Percentiles rank a stretch among this genome's conserved stretches.
Evolutionary conservation across 495 filamentous ascomycete genomes (phyloP).

Genomic region (Massariosphaeria phaeospora): DNA sequence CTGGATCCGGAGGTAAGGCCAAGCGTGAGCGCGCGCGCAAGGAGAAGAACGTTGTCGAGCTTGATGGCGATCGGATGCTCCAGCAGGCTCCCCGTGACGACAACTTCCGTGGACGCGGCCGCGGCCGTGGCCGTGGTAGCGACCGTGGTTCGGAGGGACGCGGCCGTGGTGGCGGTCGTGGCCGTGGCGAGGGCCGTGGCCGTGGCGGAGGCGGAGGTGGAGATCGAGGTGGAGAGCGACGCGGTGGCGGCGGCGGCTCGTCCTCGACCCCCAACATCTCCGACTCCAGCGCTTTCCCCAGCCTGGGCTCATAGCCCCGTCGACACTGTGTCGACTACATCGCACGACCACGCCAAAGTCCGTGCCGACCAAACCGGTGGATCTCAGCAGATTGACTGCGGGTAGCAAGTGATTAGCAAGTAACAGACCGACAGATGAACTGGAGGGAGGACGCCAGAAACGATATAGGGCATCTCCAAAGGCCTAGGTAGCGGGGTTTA

Average conservation of each 20-base stretch:
- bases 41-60: slow-evolving; percentile 80
- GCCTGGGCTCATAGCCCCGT: slow-evolving; percentile 49
- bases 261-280: slow-evolving; percentile 49
- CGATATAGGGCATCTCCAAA: slow-evolving; percentile 11
- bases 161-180: slow-evolving; percentile 41
- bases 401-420: background rate
- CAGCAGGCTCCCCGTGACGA: slow-evolving; percentile 42
- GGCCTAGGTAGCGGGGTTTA: background rate
- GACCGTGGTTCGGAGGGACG: slow-evolving; percentile 38
- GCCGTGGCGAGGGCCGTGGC: slow-evolving; percentile 31
- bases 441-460: background rate
- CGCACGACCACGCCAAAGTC: slow-evolving; percentile 1
- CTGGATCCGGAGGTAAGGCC: slow-evolving; percentile 69
- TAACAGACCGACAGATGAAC: background rate
- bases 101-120: slow-evolving; percentile 39
- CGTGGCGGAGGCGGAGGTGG: slow-evolving; percentile 32
- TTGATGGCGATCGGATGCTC: slow-evolving; percentile 70
- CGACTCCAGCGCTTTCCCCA: slow-evolving; percentile 69
- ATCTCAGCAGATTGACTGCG: background rate
- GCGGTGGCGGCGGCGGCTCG: slow-evolving; percentile 27
- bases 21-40: slow-evolving; percentile 88
- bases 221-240: slow-evolving; percentile 37
- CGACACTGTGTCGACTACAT: slow-evolving; percentile 7
- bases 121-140: slow-evolving; percentile 39
- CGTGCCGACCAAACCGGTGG: too few relatives aligned